Conservation (phyloP, 306 rosid genomes). For the Luffa aegyptiaca region DNA sequence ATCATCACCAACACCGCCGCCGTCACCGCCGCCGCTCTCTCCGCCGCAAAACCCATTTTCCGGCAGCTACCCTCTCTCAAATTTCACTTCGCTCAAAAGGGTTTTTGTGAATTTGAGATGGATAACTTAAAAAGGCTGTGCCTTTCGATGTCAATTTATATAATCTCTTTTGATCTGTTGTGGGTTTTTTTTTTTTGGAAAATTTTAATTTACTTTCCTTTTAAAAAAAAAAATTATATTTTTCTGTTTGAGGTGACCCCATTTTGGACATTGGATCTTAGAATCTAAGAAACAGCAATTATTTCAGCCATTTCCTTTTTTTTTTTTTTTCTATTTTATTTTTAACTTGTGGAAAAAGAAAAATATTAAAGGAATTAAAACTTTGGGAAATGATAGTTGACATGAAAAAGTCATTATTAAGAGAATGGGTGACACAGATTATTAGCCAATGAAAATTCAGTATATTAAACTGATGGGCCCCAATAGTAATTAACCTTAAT, state of each 20-base stretch:
- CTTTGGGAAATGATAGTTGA: not conserved
- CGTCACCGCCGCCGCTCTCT: conserved; percentile 20
- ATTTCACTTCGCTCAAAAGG: not conserved
- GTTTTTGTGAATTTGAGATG: not conserved
- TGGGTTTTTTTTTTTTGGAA: not conserved
- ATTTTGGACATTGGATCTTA: not conserved
- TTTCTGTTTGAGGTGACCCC: not conserved
- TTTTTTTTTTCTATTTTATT: not conserved
- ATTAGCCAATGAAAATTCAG: not conserved
- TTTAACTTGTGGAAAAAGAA: not conserved
- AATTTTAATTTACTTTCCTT: not conserved
- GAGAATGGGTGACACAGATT: not conserved
- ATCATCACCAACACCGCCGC: conserved; percentile 20
- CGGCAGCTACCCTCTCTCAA: not conserved
- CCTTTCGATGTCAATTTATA: not conserved
- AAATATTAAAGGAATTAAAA: not conserved
- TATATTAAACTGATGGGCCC: not conserved
- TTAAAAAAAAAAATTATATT: not conserved
- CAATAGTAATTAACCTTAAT: not conserved
- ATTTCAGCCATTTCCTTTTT: not conserved
- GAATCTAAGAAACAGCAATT: not conserved
- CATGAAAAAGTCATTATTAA: not conserved
- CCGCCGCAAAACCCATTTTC: conserved; percentile 36
- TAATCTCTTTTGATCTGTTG: not conserved
- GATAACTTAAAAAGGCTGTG: not conserved